phyloP scores from a whole-genome alignment of 306 rosid species.

The cucumber (Cucumis sativus) region Cucumber_9930_V3 NC_026657.2:3468001-3468500 shows the following conservation, averaged over 20 bases:
- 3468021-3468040: not conserved
- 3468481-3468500: not conserved
- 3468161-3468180: not conserved
- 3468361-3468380: slow-evolving; percentile 1
- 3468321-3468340: slow-evolving; percentile 45
- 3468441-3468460: not conserved
- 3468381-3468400: slow-evolving; percentile 1
- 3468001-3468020: not conserved
- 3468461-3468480: not conserved
- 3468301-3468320: slow-evolving; percentile 40
- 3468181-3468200: not conserved
- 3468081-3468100: slow-evolving; percentile 69
- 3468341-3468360: slow-evolving; percentile 38
- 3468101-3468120: slow-evolving; percentile 73
- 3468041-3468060: slow-evolving; percentile 10
- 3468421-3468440: not conserved
- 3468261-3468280: slow-evolving; percentile 58
- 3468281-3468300: slow-evolving; percentile 42
- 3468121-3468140: slow-evolving; percentile 58
- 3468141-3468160: slow-evolving; percentile 45
- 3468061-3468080: slow-evolving; percentile 69
- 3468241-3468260: slow-evolving; percentile 27
- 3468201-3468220: not conserved
- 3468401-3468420: not conserved
- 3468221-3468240: not conserved